phyloP scores from a whole-genome alignment of 495 filamentous ascomycete species.

The Chaetomium fimeti region DNA sequence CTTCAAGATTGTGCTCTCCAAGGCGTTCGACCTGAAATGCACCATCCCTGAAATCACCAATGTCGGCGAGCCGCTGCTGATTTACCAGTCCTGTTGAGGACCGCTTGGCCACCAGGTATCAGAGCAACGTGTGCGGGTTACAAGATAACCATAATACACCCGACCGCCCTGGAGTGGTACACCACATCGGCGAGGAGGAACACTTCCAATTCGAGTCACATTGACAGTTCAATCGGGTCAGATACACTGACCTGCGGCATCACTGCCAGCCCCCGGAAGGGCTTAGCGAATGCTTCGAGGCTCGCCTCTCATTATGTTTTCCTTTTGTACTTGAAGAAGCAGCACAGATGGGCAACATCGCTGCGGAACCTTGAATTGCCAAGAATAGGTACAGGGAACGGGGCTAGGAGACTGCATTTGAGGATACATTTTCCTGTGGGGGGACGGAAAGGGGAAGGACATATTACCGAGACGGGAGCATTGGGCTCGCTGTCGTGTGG shows the following conservation, averaged over 20 bases:
- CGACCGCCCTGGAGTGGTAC: background rate
- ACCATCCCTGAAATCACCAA: slow-evolving; percentile 99
- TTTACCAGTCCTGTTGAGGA: slow-evolving; percentile 76
- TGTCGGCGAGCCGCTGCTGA: slow-evolving; percentile 89
- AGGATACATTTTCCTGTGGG: background rate
- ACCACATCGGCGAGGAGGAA: slow-evolving; percentile 15
- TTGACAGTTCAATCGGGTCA: slow-evolving; percentile 13
- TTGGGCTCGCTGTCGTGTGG: slow-evolving; percentile 7
- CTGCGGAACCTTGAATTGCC: slow-evolving; percentile 3
- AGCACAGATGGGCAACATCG: slow-evolving; percentile 6
- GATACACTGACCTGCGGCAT: slow-evolving; percentile 8
- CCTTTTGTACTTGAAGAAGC: slow-evolving; percentile 13
- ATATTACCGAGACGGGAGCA: slow-evolving; percentile 14
- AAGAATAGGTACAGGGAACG: slow-evolving; percentile 2
- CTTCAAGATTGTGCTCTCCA: slow-evolving; percentile 98
- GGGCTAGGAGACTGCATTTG: slow-evolving; percentile 15
- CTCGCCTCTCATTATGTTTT: slow-evolving; percentile 21
- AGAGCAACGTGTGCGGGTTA: slow-evolving; percentile 1
- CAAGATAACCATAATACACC: background rate
- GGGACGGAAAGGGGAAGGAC: slow-evolving; percentile 5
- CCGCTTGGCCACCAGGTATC: background rate
- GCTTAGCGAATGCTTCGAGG: slow-evolving; percentile 16
- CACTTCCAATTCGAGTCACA: slow-evolving; percentile 10
- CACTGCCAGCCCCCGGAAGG: slow-evolving; percentile 16
- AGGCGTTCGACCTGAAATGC: slow-evolving; percentile 97